Conservation (phyloP, 2,329 filamentous ascomycete genomes). For the Penicillium sp. region DNA sequence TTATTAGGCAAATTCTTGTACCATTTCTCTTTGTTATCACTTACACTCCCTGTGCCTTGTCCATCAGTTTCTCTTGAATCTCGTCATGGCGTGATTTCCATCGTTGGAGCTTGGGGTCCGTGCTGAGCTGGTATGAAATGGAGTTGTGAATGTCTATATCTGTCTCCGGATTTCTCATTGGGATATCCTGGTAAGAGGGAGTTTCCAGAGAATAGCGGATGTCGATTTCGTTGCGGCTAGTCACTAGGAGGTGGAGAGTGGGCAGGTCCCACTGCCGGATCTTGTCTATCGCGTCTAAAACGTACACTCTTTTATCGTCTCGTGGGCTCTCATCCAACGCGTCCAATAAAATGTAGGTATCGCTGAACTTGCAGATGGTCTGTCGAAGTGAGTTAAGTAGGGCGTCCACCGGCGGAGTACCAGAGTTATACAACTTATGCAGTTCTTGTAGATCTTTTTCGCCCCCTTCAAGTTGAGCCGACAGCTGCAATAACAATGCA, state of each 20-base stretch:
- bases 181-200: background rate
- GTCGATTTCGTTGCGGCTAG: slow-evolving; percentile 20
- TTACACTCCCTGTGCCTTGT: slow-evolving; percentile 11
- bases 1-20: slow-evolving; percentile 4
- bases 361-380: background rate
- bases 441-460: slow-evolving; percentile 18
- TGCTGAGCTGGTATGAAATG: slow-evolving; percentile 16
- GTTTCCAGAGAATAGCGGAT: slow-evolving; percentile 1
- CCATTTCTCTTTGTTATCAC: background rate
- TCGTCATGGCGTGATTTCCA: slow-evolving; percentile 14
- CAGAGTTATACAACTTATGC: background rate
- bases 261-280: slow-evolving; percentile 12
- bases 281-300: background rate
- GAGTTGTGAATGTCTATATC: slow-evolving; percentile 24
- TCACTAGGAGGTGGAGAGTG: slow-evolving; percentile 26
- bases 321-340: slow-evolving; percentile 18
- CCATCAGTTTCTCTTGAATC: slow-evolving; percentile 2
- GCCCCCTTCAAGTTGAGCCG: slow-evolving; percentile 14
- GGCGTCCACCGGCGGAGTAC: background rate
- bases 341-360: slow-evolving; percentile 11
- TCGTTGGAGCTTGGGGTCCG: slow-evolving; percentile 15
- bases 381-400: slow-evolving; percentile 1
- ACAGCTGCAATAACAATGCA: slow-evolving; percentile 29
- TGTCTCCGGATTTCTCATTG: slow-evolving; percentile 9
- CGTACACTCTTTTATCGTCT: slow-evolving; percentile 3